These are phyloP conservation scores for Annulohypoxylon truncatum DNA, from an alignment of 2,329 filamentous ascomycete species.

Conservation along the genomic window DNA sequence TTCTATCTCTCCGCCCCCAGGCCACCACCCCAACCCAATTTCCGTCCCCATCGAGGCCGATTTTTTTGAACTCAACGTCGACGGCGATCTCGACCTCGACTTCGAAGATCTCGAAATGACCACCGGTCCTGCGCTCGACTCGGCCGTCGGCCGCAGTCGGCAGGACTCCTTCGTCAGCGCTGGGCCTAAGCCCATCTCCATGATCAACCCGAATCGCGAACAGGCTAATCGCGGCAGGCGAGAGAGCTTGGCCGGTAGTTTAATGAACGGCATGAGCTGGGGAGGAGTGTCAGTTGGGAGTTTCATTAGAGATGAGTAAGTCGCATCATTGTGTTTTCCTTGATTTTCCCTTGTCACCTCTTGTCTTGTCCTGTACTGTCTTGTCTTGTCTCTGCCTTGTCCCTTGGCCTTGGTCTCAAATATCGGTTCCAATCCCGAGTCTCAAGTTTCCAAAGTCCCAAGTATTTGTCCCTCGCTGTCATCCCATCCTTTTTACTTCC, in stretches of 20 bases:
- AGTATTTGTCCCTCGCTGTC: conserved; percentile 16
- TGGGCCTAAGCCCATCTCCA: conserved; percentile 74
- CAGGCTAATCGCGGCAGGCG: conserved; percentile 67
- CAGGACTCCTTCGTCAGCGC: conserved; percentile 75
- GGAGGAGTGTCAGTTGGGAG: conserved; percentile 95
- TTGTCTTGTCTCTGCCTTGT: not conserved
- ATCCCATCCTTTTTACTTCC: not conserved
- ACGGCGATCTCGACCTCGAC: conserved; percentile 48
- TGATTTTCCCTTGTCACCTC: conserved; percentile 8
- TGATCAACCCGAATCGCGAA: conserved; percentile 73
- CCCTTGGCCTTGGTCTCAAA: not conserved
- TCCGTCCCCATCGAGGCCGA: conserved; percentile 26
- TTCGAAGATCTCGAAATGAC: conserved; percentile 64
- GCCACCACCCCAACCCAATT: conserved; percentile 12
- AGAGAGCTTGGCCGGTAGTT: conserved; percentile 72
- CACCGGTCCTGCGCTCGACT: conserved; percentile 68
- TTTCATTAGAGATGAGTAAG: conserved; percentile 98
- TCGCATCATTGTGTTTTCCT: conserved; percentile 51
- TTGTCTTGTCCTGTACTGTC: not conserved
- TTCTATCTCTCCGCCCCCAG: conserved; percentile 40
- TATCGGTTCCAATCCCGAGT: not conserved
- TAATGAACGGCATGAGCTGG: conserved; percentile 93
- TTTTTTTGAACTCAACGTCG: conserved; percentile 31
- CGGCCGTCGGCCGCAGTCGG: conserved; percentile 67
- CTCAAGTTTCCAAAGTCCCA: not conserved